Evolutionary conservation across 2,329 filamentous ascomycete species (phyloP), one percentile per base, ranked within the genome.

Genomic region (Blastomyces emzantsi): DNA sequence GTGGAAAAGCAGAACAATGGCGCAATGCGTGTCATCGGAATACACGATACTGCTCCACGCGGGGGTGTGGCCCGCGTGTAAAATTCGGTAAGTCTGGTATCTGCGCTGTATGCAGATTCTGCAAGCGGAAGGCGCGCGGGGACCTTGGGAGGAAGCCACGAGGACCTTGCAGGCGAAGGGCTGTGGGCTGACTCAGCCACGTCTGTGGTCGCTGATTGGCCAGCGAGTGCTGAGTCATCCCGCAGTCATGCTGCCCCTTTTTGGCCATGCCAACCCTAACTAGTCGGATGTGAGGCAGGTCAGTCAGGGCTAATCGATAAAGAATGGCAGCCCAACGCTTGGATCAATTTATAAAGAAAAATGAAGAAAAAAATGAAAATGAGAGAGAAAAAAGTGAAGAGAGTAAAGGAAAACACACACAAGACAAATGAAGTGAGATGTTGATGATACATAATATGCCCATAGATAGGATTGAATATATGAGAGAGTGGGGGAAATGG

Each of bases 401-500:
- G 43, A 52, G 25, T 19, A 45, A 62, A 43, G 41, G 41, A 62
- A 28, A 28, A 47, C n/a, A n/a, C n/a, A n/a, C 30, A n/a, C 4
- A n/a, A 57, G 17, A 3, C 17, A 45, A n/a, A 45, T 22, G n/a
- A 49, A 49, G n/a, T 22, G 47, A 49, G n/a, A 49, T 49, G 47
- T 47, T 22, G 47, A 49, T 49, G 45, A 49, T 49, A 49, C 28
- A 57, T 39, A 39, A 22, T 47, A 51, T 39, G 47, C 36, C 41
- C 47, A 56, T 19, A 9, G 25, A 60, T 13, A 49, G 52, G 41
- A 52, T 62, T 54, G 55, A 33, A 17, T 33, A 52, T 41, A 52
- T 45, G 39, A 25, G 30, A 49, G 25, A 43, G 59, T 36, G 66
- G 66, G 45, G 33, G 57, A 60, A 39, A 59, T 9, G 45, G 69